These are phyloP conservation scores for Fomitopsis pulvina DNA, from an alignment of 768 basidiomycete species.

Conservation along the genomic window DNA sequence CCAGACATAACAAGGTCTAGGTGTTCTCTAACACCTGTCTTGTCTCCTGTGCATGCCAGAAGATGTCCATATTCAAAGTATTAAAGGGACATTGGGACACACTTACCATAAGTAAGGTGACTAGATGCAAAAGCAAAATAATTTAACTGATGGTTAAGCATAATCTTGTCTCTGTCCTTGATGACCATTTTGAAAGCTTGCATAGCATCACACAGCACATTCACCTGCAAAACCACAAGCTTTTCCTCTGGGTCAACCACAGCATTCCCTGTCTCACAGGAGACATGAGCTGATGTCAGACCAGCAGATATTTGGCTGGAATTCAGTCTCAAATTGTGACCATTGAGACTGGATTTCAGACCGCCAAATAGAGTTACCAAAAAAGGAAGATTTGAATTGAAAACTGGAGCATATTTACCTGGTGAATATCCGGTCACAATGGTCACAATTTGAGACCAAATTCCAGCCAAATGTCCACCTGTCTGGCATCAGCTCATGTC, in stretches of 20 bases:
- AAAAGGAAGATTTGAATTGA: no score
- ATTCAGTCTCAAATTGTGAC: no score
- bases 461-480: no score
- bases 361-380: no score
- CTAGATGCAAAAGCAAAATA: conserved; percentile 73
- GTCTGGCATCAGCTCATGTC: no score
- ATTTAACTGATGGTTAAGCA: conserved; percentile 84
- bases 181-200: conserved; percentile 64
- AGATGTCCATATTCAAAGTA: conserved; percentile 88
- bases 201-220: conserved; percentile 47
- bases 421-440: no score
- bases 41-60: conserved; percentile 61
- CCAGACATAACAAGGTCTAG: conserved; percentile 82
- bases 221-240: conserved; percentile 33
- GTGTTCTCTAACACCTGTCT: conserved; percentile 53
- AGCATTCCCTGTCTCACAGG: no score
- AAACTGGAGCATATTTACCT: no score
- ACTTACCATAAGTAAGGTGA: neutral
- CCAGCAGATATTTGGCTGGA: no score
- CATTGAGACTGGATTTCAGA: no score
- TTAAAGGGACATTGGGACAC: conserved; percentile 21
- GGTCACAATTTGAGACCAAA: no score
- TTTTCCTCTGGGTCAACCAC: conserved; percentile 34
- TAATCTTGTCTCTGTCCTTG: conserved; percentile 59
- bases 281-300: no score